Evolutionary conservation across 1,284 basidiomycete species (phyloP).

Genomic region (Takashimella koratensis): DNA sequence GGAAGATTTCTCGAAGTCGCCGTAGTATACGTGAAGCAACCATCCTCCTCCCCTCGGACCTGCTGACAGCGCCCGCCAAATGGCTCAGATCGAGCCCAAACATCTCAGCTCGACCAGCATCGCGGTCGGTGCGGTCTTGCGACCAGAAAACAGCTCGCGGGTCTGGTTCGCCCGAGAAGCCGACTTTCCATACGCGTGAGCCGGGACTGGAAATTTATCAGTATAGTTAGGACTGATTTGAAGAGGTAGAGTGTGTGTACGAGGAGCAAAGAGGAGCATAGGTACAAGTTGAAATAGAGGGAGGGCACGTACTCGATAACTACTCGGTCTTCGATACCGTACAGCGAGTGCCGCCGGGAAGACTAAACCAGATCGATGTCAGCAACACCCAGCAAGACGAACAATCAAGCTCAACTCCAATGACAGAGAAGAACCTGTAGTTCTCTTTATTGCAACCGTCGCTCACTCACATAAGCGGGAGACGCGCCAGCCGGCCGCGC

Average conservation of each 20-base stretch:
- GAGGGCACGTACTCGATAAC: conserved; percentile 45
- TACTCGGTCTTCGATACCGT: conserved; percentile 50
- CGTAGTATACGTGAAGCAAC: conserved; percentile 66
- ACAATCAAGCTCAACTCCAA: too few species aligned
- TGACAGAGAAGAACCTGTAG: too few species aligned
- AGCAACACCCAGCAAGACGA: background rate
- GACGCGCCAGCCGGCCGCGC: conserved; percentile 30
- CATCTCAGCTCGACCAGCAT: conserved; percentile 19
- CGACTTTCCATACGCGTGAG: conserved; percentile 50
- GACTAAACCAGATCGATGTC: conserved; percentile 25
- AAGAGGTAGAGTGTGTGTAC: background rate
- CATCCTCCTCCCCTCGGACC: conserved; percentile 67
- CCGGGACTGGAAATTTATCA: too few species aligned
- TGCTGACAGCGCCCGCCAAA: conserved; percentile 28
- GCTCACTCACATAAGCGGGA: conserved; percentile 38
- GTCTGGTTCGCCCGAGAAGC: conserved; percentile 50
- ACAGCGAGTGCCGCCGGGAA: conserved; percentile 47
- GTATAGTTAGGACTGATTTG: too few species aligned
- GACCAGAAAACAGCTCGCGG: conserved; percentile 47
- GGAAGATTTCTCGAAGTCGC: conserved; percentile 71
- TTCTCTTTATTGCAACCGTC: too few species aligned
- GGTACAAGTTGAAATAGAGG: background rate
- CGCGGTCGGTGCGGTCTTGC: conserved; percentile 1
- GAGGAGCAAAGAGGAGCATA: background rate
- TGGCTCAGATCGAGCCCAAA: conserved; percentile 42